Conservation (phyloP, 1,284 basidiomycete species). For the Binderoboletus segoi region DNA sequence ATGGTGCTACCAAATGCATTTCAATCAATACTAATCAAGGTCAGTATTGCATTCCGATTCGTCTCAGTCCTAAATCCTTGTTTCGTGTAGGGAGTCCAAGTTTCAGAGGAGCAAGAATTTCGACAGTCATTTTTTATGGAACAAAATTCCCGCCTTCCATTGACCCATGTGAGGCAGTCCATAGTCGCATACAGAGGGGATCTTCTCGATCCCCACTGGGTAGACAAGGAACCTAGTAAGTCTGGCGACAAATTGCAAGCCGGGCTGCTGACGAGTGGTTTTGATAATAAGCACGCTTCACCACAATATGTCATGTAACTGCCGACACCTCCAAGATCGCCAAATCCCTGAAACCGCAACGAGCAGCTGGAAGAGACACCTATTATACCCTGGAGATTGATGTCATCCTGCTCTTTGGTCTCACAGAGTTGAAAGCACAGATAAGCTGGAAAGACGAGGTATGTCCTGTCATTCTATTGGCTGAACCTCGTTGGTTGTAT, state of each 20-base stretch:
- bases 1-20: conserved; percentile 30
- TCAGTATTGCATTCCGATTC: neutral
- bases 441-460: conserved; percentile 26
- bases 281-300: conserved; percentile 13
- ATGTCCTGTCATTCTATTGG: neutral
- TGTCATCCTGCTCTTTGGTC: conserved; percentile 28
- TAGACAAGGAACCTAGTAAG: conserved; percentile 20
- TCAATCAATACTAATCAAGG: conserved; percentile 34
- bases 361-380: neutral
- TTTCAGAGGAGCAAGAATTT: conserved; percentile 37
- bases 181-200: conserved; percentile 21
- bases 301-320: conserved; percentile 17
- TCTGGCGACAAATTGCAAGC: neutral
- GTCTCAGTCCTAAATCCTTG: too few relatives aligned
- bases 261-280: neutral
- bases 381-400: conserved; percentile 23
- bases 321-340: conserved; percentile 14
- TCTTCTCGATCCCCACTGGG: conserved; percentile 17
- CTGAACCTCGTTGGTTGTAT: neutral
- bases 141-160: neutral
- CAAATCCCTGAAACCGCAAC: neutral
- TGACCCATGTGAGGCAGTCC: neutral
- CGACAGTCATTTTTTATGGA: conserved; percentile 8
- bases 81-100: conserved; percentile 30
- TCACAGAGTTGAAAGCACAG: conserved; percentile 28